These are phyloP conservation scores for Ophiocordyceps robertsii DNA, from an alignment of 2,329 filamentous ascomycete genomes.

Conservation along the genomic window DNA sequence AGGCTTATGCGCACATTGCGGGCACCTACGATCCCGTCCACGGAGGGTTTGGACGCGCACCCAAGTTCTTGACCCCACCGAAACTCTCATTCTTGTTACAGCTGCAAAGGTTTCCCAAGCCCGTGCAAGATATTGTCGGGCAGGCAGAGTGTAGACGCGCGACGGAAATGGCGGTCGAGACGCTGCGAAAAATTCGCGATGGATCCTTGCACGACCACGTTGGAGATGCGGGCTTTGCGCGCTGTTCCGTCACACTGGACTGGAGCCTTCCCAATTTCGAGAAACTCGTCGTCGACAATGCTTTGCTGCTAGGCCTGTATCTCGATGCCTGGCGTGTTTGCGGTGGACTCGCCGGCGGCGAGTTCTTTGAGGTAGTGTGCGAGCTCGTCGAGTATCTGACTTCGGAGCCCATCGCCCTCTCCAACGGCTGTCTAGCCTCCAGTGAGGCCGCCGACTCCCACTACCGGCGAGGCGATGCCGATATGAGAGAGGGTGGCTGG, in stretches of 20 bases:
- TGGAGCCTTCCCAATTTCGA: conserved; percentile 96
- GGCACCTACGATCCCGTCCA: conserved; percentile 66
- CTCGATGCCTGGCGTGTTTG: conserved; percentile 67
- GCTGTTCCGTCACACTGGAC: conserved; percentile 81
- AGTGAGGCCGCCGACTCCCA: conserved; percentile 85
- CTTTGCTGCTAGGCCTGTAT: conserved; percentile 70
- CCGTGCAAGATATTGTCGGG: conserved; percentile 80
- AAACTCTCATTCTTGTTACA: conserved; percentile 75
- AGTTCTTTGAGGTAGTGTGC: conserved; percentile 65
- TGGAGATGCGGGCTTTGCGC: conserved; percentile 39
- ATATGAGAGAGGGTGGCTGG: conserved; percentile 83
- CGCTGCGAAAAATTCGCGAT: conserved; percentile 57
- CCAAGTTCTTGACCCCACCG: conserved; percentile 82
- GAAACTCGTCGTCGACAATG: conserved; percentile 92
- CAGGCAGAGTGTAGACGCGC: conserved; percentile 61
- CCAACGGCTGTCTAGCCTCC: conserved; percentile 66
- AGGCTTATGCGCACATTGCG: conserved; percentile 71
- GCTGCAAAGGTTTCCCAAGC: conserved; percentile 54
- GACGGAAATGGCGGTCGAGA: conserved; percentile 66
- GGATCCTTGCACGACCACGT: conserved; percentile 43
- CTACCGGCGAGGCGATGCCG: conserved; percentile 57
- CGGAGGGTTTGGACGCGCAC: conserved; percentile 68
- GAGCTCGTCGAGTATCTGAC: conserved; percentile 83
- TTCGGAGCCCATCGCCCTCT: conserved; percentile 50
- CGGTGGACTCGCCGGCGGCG: conserved; percentile 39